Base-by-base conservation (phyloP, 345 rosid genomes). In the Erodium maritimum region DNA sequence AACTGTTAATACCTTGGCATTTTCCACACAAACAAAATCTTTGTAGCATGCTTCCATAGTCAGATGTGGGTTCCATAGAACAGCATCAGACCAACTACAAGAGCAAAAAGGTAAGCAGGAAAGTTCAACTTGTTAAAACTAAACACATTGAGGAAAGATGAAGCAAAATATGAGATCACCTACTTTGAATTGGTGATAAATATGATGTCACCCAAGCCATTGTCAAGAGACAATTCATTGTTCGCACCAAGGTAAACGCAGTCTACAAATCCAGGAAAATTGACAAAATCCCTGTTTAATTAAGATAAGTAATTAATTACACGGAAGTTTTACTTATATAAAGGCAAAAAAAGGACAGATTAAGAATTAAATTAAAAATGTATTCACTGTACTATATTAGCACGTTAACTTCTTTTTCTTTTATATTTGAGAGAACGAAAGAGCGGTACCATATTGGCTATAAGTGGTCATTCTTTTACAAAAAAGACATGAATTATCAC, bases 1-100 rank as follows among this genome's bases (percentile, higher is more conserved):
- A 61, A 51, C 9, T 29, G 57, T n/a, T 2, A 8, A 45, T 82
- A 91, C 98, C 98, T 91, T 76, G 29, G 95, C 89, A 73, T 88
- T 88, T 77, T 91, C 96, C 1, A 88, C 90, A 7, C 95, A 91
- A 50, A 86, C 86, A 65, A 88, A 88, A 72, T 88, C 96, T 70
- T 69, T 83, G 79, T 88, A 91, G 67, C 84, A 88, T 19, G 98
- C 90, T 70, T 88, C 98, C 98, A 88, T 86, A 80, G 84, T 95
- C 29, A 73, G 59, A 75, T 88, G 88, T 9, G 98, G 96, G 65
- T 88, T 88, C 96, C 98, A 88, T 56, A 91, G 56, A 67, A 91
- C 98, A 18, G 85, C 83, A 75, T 88, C 98, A 2, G 95, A 84
- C 98, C 98, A 91, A 71, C 96, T 88, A 75, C 66, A 69, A 45